A percentile compares a stretch with the other conserved stretches of the same genome.
phyloP scores from a whole-genome alignment of 495 filamentous ascomycete species.

The Evansstolkia leycettana region DNA sequence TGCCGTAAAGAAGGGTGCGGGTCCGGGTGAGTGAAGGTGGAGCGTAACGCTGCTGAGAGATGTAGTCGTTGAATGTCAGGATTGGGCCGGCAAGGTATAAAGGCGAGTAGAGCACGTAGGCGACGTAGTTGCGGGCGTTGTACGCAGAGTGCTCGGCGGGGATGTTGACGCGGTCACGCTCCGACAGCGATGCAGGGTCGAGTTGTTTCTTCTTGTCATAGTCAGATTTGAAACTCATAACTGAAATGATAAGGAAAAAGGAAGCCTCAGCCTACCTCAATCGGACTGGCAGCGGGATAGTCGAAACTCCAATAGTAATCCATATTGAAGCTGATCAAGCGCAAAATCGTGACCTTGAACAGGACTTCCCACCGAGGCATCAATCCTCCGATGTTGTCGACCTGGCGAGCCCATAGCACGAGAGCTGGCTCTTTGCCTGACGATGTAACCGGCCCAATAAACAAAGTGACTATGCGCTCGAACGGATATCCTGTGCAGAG shows the following conservation, averaged over 20 bases:
- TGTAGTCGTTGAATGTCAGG: constrained; percentile 95
- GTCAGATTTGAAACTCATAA: constrained; percentile 46
- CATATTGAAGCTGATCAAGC: constrained; percentile 91
- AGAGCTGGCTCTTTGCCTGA: constrained; percentile 20
- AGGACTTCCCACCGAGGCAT: constrained; percentile 85
- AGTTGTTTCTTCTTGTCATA: constrained; percentile 92
- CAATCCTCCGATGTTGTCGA: constrained; percentile 71
- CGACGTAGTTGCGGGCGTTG: constrained; percentile 70
- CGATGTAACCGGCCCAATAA: constrained; percentile 23
- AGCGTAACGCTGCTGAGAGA: constrained; percentile 69
- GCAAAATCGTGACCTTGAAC: constrained; percentile 92
- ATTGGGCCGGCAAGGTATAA: constrained; percentile 90
- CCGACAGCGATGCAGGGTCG: constrained; percentile 72
- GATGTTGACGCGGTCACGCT: constrained; percentile 69
- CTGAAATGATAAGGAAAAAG: background rate
- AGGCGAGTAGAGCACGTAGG: constrained; percentile 82
- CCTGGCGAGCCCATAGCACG: constrained; percentile 45
- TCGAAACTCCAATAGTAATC: constrained; percentile 91
- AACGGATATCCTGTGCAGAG: constrained; percentile 66
- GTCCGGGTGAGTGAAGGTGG: constrained; percentile 49
- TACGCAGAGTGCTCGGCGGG: constrained; percentile 62
- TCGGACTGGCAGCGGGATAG: constrained; percentile 46
- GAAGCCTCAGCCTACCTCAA: constrained; percentile 57
- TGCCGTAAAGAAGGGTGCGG: constrained; percentile 65
- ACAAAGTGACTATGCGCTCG: constrained; percentile 40